Conservation (phyloP, 495 filamentous ascomycete species). For the Tuber umbilicatum region DNA sequence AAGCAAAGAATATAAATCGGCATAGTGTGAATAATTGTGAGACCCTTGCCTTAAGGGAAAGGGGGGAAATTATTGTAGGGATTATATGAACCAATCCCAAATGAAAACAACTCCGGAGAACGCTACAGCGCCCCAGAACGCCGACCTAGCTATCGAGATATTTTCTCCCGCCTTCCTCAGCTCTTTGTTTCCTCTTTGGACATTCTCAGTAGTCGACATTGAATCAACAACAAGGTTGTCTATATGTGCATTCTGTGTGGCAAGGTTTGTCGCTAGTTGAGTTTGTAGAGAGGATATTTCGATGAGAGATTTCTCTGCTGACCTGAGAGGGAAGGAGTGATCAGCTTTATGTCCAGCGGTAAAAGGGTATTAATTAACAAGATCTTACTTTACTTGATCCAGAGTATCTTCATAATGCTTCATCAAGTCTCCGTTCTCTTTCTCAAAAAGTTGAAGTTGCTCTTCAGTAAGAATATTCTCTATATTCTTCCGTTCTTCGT, state of each 20-base stretch:
- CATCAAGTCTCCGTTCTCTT: slow-evolving; percentile 88
- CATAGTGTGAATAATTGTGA: background rate
- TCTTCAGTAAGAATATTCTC: slow-evolving; percentile 65
- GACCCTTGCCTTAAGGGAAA: background rate
- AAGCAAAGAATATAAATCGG: background rate
- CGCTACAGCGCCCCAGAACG: slow-evolving; percentile 80
- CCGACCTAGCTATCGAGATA: slow-evolving; percentile 73
- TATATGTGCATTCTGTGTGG: slow-evolving; percentile 77
- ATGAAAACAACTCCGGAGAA: slow-evolving; percentile 74
- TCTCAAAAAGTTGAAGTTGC: slow-evolving; percentile 85
- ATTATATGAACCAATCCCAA: slow-evolving; percentile 87
- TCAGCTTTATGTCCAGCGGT: slow-evolving; percentile 9
- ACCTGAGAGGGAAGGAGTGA: slow-evolving; percentile 48
- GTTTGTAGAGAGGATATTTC: slow-evolving; percentile 92
- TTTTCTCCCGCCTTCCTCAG: slow-evolving; percentile 76
- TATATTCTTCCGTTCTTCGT: slow-evolving; percentile 49
- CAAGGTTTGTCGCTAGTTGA: slow-evolving; percentile 74
- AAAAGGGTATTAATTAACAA: background rate
- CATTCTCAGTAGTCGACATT: slow-evolving; percentile 69
- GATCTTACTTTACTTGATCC: slow-evolving; percentile 74
- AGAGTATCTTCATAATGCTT: slow-evolving; percentile 84
- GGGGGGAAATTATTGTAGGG: background rate
- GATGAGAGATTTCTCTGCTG: slow-evolving; percentile 79
- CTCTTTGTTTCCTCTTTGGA: slow-evolving; percentile 83
- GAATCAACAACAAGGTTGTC: slow-evolving; percentile 83